phyloP scores from a whole-genome alignment of 768 basidiomycete genomes.

The Amanita inopinata region DNA sequence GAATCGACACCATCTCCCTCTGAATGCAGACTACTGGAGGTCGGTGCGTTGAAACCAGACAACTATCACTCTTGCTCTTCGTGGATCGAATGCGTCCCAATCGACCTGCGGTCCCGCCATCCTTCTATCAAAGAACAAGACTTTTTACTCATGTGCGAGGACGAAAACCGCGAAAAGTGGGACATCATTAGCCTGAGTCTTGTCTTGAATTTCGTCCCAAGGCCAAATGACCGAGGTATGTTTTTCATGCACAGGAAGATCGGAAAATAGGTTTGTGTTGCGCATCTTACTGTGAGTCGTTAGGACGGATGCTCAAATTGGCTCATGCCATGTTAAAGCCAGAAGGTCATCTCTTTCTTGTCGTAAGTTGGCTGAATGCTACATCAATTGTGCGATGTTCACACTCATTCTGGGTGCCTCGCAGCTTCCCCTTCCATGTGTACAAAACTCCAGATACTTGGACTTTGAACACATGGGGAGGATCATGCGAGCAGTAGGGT shows the following conservation, averaged over 20 bases:
- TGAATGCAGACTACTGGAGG: constrained; percentile 65
- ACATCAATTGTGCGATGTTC: constrained; percentile 8
- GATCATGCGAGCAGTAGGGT: constrained; percentile 58
- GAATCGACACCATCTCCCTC: constrained; percentile 1
- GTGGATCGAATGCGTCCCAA: constrained; percentile 70
- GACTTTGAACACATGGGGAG: constrained; percentile 44
- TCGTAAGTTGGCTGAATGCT: constrained; percentile 39
- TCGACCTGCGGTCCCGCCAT: constrained; percentile 80
- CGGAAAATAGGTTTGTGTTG: background rate
- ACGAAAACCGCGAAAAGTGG: constrained; percentile 49
- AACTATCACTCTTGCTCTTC: constrained; percentile 58
- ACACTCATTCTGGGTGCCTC: background rate
- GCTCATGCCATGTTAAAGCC: constrained; percentile 45
- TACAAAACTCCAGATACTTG: constrained; percentile 79
- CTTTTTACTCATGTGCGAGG: constrained; percentile 56
- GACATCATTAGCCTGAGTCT: constrained; percentile 78
- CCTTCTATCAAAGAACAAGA: constrained; percentile 80
- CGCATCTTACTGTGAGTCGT: constrained; percentile 4
- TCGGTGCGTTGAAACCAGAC: constrained; percentile 79
- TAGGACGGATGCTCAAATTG: constrained; percentile 64
- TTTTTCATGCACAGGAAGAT: background rate
- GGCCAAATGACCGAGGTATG: constrained; percentile 64
- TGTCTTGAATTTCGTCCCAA: constrained; percentile 84
- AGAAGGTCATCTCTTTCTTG: constrained; percentile 60
- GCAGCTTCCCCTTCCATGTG: constrained; percentile 79